Base-by-base conservation (phyloP, 768 basidiomycete genomes). In the Termitomyces sp. region DNA sequence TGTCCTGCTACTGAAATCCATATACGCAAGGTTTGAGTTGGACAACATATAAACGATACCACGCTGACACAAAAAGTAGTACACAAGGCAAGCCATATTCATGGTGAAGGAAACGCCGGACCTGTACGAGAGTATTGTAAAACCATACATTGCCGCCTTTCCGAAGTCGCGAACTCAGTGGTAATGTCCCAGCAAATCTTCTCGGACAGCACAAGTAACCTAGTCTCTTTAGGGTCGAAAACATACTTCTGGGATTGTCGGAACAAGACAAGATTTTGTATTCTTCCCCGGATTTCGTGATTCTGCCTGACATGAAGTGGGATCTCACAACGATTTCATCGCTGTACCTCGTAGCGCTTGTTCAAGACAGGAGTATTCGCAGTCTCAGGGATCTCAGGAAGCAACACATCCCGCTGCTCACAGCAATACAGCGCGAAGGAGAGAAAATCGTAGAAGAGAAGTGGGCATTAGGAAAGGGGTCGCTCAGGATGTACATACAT, bases 251-350 rank as follows among this genome's bases (percentile, higher is more conserved):
- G 0, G 92, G 94, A 8, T 71, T 74, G 33, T 86, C 90, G 5
- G 94, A 98, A 70, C 79, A 81, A 20, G 81, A 87, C 16, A 85
- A 87, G 45, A 70, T 98, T 24, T 72, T 97, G 20, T 86, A 79
- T 65, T 80, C 86, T 2, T 80, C 77, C 13, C 70, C 81, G 0
- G 76, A 80, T 5, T 97, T 90, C 65, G 62, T 96, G 39, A 85
- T 99, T 55, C 72, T 97, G 0, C 96, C 96, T 0, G 96, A 99
- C 72, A 89, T 97, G 84, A 98, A 98, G 75, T 98, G 96, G 96
- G 94, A 98, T 68, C 79, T 85, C 29, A 81, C 75, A 24, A 90
- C 84, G 0, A 62, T 90, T n/a, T 72, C 82, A 0, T 82, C 91
- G 1, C 77, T 99, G 53, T 98, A 99, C 70, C 85, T 98, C 57